These are phyloP conservation scores for Phytopythium kandeliae DNA, from an alignment of 352 stramenopile genomes.

Conservation along the genomic window DNA sequence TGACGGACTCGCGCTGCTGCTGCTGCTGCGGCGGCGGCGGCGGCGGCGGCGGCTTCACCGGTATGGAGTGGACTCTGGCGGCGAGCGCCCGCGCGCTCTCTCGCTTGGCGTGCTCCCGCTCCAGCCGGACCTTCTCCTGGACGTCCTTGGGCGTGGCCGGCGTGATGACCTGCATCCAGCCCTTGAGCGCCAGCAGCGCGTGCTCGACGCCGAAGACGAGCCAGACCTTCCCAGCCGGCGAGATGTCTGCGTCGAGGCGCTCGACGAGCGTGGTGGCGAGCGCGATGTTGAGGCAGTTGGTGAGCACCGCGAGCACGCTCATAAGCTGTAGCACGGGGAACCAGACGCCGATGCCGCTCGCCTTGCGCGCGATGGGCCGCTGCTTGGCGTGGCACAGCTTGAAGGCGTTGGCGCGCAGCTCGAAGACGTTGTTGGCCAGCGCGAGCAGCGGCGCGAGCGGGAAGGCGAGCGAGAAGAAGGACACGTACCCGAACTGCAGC, in stretches of 20 bases:
- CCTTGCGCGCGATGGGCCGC: constrained; percentile 88
- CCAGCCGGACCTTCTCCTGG: constrained; percentile 32
- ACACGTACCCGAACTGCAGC: constrained; percentile 95
- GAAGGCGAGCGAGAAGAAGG: constrained; percentile 93
- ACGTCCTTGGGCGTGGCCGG: constrained; percentile 52
- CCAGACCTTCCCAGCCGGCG: constrained; percentile 57
- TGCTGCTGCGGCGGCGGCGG: background rate
- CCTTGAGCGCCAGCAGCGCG: constrained; percentile 50
- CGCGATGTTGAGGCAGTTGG: constrained; percentile 93
- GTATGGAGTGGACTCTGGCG: constrained; percentile 25
- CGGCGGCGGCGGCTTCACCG: no score
- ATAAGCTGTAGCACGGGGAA: constrained; percentile 92
- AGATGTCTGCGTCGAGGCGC: constrained; percentile 28
- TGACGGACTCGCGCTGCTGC: background rate
- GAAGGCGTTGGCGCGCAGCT: constrained; percentile 93
- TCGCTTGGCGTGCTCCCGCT: constrained; percentile 61
- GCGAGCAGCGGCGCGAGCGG: constrained; percentile 93
- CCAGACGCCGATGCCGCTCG: constrained; percentile 89
- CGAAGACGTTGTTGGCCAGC: constrained; percentile 91
- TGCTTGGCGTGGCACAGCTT: constrained; percentile 92
- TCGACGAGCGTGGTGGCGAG: constrained; percentile 75
- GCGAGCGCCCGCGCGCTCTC: constrained; percentile 67
- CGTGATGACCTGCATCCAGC: constrained; percentile 56
- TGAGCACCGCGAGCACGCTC: constrained; percentile 93
- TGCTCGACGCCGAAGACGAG: constrained; percentile 77